Percentiles rank a stretch among this genome's conserved stretches.
These are phyloP conservation scores for Aegilops tauschii DNA, from an alignment of 176 grass and related monocot genomes.

Conservation along the genomic window DNA sequence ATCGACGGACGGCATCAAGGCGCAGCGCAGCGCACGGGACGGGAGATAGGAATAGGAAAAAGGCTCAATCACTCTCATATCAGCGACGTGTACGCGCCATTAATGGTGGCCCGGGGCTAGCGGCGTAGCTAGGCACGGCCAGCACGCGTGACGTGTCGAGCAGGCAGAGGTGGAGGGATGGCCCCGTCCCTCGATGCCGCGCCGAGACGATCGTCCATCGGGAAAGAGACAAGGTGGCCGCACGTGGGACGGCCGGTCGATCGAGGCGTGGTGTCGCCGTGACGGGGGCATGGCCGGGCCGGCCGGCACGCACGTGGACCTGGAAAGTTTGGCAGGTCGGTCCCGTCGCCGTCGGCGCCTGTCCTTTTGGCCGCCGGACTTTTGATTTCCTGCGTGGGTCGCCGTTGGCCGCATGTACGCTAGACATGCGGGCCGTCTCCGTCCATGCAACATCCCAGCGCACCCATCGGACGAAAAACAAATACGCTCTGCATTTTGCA, in stretches of 20 bases:
- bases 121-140: neutral
- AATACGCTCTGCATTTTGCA: neutral
- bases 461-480: neutral
- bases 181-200: too few species aligned
- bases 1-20: neutral
- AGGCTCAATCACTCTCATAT: neutral
- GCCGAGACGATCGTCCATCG: neutral
- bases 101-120: neutral
- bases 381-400: neutral
- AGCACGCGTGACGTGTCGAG: conserved; percentile 35
- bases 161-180: neutral
- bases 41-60: neutral
- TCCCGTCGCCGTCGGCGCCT: neutral
- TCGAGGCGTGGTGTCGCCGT: conserved; percentile 30
- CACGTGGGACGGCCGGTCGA: conserved; percentile 8
- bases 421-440: neutral
- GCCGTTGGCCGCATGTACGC: neutral
- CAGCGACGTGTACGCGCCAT: neutral
- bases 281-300: conserved; percentile 30
- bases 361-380: neutral
- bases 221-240: neutral
- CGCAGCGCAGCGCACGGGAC: neutral
- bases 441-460: neutral
- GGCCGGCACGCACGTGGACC: conserved; percentile 32
- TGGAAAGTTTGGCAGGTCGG: neutral